phyloP scores from a whole-genome alignment of 768 basidiomycete genomes.

The Phylloporus arenicola region DNA sequence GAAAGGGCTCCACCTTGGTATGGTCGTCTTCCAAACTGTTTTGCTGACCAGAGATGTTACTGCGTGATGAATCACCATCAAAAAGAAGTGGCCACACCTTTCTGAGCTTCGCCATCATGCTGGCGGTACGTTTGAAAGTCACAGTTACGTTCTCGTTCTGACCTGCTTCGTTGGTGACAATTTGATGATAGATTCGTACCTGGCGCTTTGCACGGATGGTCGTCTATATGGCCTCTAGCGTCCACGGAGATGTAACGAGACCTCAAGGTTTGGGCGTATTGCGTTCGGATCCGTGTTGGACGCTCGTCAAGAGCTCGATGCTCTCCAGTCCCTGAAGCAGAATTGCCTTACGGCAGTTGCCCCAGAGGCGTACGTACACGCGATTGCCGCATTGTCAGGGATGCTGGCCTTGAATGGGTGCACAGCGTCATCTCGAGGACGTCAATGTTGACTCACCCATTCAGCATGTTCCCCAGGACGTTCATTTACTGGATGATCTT shows the following conservation, averaged over 20 bases:
- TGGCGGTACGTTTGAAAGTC: conserved; percentile 1
- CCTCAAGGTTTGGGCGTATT: conserved; percentile 18
- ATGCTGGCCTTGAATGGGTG: neutral
- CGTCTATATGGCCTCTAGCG: conserved; percentile 14
- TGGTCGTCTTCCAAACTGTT: conserved; percentile 1
- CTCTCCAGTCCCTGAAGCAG: neutral
- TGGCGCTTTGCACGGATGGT: conserved; percentile 1
- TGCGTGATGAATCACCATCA: neutral
- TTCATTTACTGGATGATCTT: conserved; percentile 11
- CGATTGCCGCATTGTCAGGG: conserved; percentile 15
- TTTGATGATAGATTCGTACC: neutral
- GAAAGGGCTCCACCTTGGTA: neutral
- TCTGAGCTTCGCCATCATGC: neutral
- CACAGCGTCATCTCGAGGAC: conserved; percentile 6
- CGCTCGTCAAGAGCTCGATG: conserved; percentile 8
- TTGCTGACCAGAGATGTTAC: conserved; percentile 13
- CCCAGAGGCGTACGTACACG: conserved; percentile 6
- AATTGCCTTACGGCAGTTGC: conserved; percentile 4
- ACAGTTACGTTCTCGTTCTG: conserved; percentile 1
- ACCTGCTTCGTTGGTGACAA: neutral
- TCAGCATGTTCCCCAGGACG: conserved; percentile 10
- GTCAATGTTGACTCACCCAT: conserved; percentile 14
- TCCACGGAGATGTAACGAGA: neutral
- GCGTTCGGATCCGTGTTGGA: conserved; percentile 1
- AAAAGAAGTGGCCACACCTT: conserved; percentile 10